A percentile compares a stretch with the other conserved stretches of the same genome.
These are phyloP conservation scores for Dinochytrium kinnereticum DNA, from an alignment of 371 early-diverging fungal genomes.

Conservation along the genomic window DNA sequence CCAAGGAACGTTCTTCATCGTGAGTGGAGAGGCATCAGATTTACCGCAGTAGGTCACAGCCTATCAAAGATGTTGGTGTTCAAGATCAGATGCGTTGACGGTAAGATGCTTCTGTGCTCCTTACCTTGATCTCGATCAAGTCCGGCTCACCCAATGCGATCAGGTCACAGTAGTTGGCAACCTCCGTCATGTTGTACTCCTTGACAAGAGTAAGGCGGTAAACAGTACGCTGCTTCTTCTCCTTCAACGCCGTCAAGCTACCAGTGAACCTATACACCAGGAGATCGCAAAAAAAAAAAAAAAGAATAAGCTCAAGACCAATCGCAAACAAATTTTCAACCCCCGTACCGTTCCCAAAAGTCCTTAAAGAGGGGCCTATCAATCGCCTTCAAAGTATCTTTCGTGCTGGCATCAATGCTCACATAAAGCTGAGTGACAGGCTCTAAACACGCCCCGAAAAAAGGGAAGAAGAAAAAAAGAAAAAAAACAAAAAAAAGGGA, in stretches of 20 bases:
- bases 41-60: constrained; percentile 64
- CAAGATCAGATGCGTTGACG: constrained; percentile 60
- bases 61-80: constrained; percentile 27
- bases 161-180: constrained; percentile 74
- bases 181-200: constrained; percentile 74
- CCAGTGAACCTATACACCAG: constrained; percentile 53
- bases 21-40: constrained; percentile 34
- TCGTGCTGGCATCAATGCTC: constrained; percentile 79
- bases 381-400: constrained; percentile 77
- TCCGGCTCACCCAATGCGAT: constrained; percentile 75
- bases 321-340: too few species aligned
- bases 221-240: constrained; percentile 74
- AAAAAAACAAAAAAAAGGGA: too few species aligned
- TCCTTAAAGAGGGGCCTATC: constrained; percentile 82
- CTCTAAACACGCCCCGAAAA: too few species aligned
- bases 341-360: constrained; percentile 72
- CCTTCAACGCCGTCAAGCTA: constrained; percentile 68
- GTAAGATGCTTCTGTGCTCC: constrained; percentile 23
- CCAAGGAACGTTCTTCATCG: constrained; percentile 67
- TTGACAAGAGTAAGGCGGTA: constrained; percentile 83
- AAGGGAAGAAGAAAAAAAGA: too few species aligned
- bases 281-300: not conserved
- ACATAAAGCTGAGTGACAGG: constrained; percentile 84
- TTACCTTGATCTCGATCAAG: constrained; percentile 77
- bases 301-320: not conserved